Percentiles rank a stretch among this genome's conserved stretches.
phyloP scores from a whole-genome alignment of 1,284 basidiomycete genomes.

The Amylostereum areolatum region DNA sequence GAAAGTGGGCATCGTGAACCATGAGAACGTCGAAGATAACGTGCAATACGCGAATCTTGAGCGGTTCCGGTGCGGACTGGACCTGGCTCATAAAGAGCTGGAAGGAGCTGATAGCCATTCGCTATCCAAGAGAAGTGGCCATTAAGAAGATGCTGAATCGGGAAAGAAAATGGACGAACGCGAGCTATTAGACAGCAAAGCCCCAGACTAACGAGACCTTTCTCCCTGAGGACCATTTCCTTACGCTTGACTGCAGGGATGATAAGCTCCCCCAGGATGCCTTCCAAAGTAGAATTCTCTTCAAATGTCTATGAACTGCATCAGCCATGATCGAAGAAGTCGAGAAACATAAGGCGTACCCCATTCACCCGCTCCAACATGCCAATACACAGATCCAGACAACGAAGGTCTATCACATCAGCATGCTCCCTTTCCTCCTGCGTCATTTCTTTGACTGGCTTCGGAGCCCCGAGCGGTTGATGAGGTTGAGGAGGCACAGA shows the following conservation, averaged over 20 bases:
- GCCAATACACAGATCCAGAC: constrained; percentile 83
- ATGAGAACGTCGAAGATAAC: constrained; percentile 89
- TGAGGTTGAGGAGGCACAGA: constrained; percentile 23
- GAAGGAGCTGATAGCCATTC: constrained; percentile 89
- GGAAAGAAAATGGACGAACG: constrained; percentile 26
- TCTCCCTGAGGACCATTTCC: constrained; percentile 78
- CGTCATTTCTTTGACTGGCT: constrained; percentile 43
- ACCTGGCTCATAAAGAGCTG: constrained; percentile 87
- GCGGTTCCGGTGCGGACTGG: constrained; percentile 67
- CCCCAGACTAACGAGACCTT: constrained; percentile 82
- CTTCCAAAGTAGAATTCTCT: constrained; percentile 91
- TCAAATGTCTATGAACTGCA: constrained; percentile 63
- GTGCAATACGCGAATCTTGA: constrained; percentile 80
- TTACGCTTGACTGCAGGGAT: constrained; percentile 88
- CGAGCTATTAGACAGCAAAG: constrained; percentile 89
- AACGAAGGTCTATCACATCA: constrained; percentile 77
- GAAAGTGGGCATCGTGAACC: constrained; percentile 80
- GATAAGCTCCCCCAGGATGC: constrained; percentile 85
- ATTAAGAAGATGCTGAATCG: neutral
- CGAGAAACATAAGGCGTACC: constrained; percentile 36
- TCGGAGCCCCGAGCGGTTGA: constrained; percentile 26
- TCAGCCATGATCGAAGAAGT: neutral
- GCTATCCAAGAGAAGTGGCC: constrained; percentile 32
- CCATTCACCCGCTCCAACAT: constrained; percentile 90
- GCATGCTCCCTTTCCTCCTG: constrained; percentile 52